phyloP scores from a whole-genome alignment of 768 basidiomycete genomes.

The Lactifluus piperatus region DNA sequence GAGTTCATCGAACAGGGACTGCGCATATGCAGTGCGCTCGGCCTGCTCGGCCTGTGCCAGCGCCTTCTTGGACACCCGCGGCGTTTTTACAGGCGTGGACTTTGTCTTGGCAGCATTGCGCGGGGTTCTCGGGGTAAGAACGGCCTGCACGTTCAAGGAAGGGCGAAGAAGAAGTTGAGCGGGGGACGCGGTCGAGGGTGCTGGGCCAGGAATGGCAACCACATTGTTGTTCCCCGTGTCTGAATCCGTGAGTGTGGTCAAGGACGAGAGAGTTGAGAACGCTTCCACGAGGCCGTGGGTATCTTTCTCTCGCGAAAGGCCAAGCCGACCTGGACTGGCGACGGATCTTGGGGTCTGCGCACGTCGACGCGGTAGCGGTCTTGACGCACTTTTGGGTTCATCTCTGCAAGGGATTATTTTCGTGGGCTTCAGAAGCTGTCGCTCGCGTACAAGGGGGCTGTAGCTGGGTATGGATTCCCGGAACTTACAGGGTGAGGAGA shows the following conservation, averaged over 20 bases:
- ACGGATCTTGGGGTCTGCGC: background rate
- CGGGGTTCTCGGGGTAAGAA: background rate
- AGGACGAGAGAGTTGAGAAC: constrained; percentile 10
- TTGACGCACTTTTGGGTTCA: constrained; percentile 5
- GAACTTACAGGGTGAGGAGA: constrained; percentile 6
- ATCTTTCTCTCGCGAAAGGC: background rate
- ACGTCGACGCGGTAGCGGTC: constrained; percentile 1
- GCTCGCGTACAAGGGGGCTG: no score
- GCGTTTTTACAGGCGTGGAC: constrained; percentile 11
- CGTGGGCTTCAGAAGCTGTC: background rate
- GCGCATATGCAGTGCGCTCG: constrained; percentile 17
- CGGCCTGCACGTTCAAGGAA: background rate
- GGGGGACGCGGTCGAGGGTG: background rate
- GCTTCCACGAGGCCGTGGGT: constrained; percentile 2
- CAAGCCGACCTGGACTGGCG: background rate
- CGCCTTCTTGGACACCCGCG: constrained; percentile 18
- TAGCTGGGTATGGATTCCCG: no score
- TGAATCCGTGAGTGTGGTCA: constrained; percentile 11
- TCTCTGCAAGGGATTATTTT: background rate
- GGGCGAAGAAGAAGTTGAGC: background rate
- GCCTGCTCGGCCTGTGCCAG: constrained; percentile 12
- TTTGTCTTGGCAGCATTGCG: background rate
- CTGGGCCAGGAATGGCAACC: background rate
- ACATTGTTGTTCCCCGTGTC: background rate
- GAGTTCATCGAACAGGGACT: constrained; percentile 17